A percentile compares a stretch with the other conserved stretches of the same genome.
These are phyloP conservation scores for Aspergillus piperis DNA, from an alignment of 2,329 filamentous ascomycete species.

Conservation along the genomic window DNA sequence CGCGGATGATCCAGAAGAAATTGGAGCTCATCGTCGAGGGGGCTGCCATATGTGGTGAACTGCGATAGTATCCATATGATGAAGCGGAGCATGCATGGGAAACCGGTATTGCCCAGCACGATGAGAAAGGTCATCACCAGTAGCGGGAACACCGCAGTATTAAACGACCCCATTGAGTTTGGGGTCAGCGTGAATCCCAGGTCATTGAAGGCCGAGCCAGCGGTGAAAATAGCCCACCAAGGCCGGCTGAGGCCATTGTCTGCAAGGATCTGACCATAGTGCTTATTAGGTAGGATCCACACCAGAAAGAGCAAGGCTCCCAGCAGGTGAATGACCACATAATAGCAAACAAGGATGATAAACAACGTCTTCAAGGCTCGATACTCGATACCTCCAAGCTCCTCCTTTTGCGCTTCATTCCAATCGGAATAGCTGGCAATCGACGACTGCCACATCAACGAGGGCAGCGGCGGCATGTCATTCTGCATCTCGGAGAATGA, in stretches of 20 bases:
- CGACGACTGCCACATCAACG: constrained; percentile 87
- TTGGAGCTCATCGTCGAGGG: constrained; percentile 79
- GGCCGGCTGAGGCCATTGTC: constrained; percentile 60
- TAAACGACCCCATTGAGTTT: constrained; percentile 89
- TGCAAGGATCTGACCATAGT: constrained; percentile 65
- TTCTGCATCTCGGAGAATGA: constrained; percentile 7
- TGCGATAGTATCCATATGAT: constrained; percentile 82
- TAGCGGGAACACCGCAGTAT: constrained; percentile 70
- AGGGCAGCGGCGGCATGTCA: constrained; percentile 65
- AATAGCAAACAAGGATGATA: constrained; percentile 73
- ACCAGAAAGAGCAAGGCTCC: constrained; percentile 70
- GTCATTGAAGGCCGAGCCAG: constrained; percentile 86
- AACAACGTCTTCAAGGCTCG: constrained; percentile 81
- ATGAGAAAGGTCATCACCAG: constrained; percentile 80
- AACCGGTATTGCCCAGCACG: constrained; percentile 88
- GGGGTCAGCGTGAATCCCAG: constrained; percentile 85
- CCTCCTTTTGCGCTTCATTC: constrained; percentile 83
- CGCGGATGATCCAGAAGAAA: constrained; percentile 91
- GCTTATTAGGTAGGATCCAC: constrained; percentile 68
- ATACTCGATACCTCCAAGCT: constrained; percentile 92
- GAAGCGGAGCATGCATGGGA: constrained; percentile 87
- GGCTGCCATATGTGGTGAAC: constrained; percentile 62
- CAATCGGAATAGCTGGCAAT: constrained; percentile 89
- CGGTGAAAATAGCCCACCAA: constrained; percentile 89
- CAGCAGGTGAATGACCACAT: constrained; percentile 74